These are phyloP conservation scores for Beauveria asiatica DNA, from an alignment of 2,329 filamentous ascomycete genomes.

Conservation along the genomic window DNA sequence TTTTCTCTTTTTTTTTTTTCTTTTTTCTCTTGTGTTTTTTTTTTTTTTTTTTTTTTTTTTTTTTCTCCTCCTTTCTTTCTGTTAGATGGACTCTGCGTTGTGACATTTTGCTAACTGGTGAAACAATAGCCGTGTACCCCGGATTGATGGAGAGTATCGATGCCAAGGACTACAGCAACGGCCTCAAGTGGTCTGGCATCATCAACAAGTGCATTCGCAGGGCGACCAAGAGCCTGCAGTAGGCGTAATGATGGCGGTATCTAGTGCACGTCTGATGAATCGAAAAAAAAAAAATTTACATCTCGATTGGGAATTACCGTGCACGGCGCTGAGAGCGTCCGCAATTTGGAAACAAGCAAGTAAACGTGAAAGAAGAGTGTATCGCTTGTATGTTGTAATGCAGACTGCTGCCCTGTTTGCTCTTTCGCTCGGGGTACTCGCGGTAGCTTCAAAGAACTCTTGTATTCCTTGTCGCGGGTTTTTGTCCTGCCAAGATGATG, in stretches of 20 bases:
- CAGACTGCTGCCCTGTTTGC: too few species aligned
- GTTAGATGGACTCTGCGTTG: too few species aligned
- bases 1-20: constrained; percentile 10
- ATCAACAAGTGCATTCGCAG: constrained; percentile 42
- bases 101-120: constrained; percentile 5
- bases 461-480: neutral
- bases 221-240: constrained; percentile 33
- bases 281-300: neutral
- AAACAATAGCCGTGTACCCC: constrained; percentile 46
- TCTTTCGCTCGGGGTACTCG: too few species aligned
- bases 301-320: neutral
- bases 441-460: neutral
- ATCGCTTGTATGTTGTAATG: too few species aligned
- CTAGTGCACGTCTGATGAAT: neutral
- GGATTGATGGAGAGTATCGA: constrained; percentile 56
- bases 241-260: neutral
- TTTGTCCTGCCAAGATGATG: neutral
- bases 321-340: neutral
- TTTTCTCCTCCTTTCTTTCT: too few species aligned
- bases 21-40: too few species aligned
- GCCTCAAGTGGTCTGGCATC: constrained; percentile 50
- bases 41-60: constrained; percentile 8
- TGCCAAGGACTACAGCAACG: constrained; percentile 47
- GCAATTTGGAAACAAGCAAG: neutral
- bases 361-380: neutral